A percentile compares a stretch with the other conserved stretches of the same genome.
phyloP scores from a whole-genome alignment of 768 basidiomycete genomes.

The Leccinum pellstonianum region DNA sequence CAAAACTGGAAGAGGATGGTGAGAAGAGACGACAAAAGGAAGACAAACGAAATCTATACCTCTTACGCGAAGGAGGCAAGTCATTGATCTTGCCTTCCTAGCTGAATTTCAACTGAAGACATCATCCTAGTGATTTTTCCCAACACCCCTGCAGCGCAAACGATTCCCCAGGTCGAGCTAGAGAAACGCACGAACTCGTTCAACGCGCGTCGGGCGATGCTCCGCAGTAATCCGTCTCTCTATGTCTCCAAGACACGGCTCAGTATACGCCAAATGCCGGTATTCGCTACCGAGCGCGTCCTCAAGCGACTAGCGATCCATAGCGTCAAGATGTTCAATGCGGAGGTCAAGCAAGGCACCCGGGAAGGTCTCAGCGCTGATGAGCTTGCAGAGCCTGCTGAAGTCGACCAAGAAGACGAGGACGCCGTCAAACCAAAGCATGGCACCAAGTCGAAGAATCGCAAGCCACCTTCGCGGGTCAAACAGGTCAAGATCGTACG shows the following conservation, averaged over 20 bases:
- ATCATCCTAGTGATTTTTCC: conserved; percentile 78
- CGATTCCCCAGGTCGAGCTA: conserved; percentile 70
- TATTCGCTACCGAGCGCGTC: conserved; percentile 85
- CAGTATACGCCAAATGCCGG: conserved; percentile 88
- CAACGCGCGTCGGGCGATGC: conserved; percentile 77
- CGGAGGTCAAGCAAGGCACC: conserved; percentile 63
- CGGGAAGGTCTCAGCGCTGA: conserved; percentile 67
- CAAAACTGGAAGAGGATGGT: conserved; percentile 83
- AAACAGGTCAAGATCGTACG: conserved; percentile 93
- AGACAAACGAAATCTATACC: conserved; percentile 94
- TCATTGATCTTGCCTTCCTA: background rate
- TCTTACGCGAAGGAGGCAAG: conserved; percentile 92
- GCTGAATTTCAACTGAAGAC: background rate
- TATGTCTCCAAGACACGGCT: conserved; percentile 95
- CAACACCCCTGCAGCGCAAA: conserved; percentile 75
- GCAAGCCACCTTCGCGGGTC: conserved; percentile 47
- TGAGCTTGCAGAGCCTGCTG: conserved; percentile 56
- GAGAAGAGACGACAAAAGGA: conserved; percentile 84
- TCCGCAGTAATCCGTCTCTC: conserved; percentile 89
- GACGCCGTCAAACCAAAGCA: conserved; percentile 26
- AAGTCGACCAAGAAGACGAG: conserved; percentile 29
- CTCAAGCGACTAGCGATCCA: conserved; percentile 86
- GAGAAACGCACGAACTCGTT: conserved; percentile 85
- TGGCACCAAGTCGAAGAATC: conserved; percentile 25
- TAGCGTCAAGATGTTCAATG: conserved; percentile 74